A percentile compares a stretch with the other conserved stretches of the same genome.
Evolutionary conservation across 176 grass and related monocot species (phyloP).

Genomic region (Paspalum vaginatum): DNA sequence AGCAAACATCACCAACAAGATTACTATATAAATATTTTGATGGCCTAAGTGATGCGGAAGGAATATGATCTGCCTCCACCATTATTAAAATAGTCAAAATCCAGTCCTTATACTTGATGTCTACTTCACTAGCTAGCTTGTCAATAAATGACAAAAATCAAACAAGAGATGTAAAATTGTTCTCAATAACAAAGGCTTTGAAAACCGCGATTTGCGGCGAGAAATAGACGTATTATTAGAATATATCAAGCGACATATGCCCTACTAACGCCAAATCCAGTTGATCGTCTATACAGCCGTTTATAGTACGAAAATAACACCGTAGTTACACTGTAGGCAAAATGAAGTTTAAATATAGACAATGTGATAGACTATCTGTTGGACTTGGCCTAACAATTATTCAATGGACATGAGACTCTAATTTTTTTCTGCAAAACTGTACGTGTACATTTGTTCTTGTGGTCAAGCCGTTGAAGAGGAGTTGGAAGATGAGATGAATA

Average conservation of each 20-base stretch:
- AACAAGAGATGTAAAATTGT: background rate
- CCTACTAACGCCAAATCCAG: too few species aligned
- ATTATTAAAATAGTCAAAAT: background rate
- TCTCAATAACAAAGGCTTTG: background rate
- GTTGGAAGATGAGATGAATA: conserved; percentile 14
- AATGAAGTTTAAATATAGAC: too few species aligned
- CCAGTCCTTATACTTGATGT: conserved; percentile 19
- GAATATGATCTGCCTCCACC: conserved; percentile 1
- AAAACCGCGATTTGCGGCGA: background rate
- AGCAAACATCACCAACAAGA: background rate
- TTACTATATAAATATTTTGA: background rate
- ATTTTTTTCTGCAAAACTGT: background rate
- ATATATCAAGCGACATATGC: background rate
- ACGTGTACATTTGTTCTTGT: background rate
- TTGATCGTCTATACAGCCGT: too few species aligned
- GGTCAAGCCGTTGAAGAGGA: conserved; percentile 9
- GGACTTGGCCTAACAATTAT: too few species aligned
- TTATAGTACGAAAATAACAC: too few species aligned
- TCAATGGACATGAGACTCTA: background rate
- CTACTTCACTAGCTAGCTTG: conserved; percentile 3
- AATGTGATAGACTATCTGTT: too few species aligned
- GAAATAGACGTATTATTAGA: conserved; percentile 14
- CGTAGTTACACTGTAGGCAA: too few species aligned
- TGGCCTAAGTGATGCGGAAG: conserved; percentile 20
- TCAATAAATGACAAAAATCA: conserved; percentile 11